These are phyloP conservation scores for Nepenthes gracilis DNA, from an alignment of 148 eudicot species.

Conservation along the genomic window DNA sequence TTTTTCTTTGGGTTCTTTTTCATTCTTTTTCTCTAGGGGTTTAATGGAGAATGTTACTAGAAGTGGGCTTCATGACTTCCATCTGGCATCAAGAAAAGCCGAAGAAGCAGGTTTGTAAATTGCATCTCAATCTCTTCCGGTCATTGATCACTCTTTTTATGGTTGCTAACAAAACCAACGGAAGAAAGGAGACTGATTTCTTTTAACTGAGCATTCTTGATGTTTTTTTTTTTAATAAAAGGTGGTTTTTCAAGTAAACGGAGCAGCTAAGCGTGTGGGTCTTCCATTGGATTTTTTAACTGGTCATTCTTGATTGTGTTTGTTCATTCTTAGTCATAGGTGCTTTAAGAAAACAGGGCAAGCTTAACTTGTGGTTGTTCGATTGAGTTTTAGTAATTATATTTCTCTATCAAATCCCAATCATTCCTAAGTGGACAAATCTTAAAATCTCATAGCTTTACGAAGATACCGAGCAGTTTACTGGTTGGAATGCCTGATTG, in stretches of 20 bases:
- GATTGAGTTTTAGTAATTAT: conserved; percentile 3
- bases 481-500: conserved; percentile 68
- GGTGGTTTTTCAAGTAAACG: too few relatives aligned
- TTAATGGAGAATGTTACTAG: conserved; percentile 42
- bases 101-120: conserved; percentile 70
- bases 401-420: not conserved
- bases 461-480: conserved; percentile 68
- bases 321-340: too few relatives aligned
- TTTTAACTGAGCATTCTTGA: not conserved
- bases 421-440: not conserved
- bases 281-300: too few relatives aligned
- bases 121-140: conserved; percentile 3
- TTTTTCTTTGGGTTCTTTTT: not conserved
- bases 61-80: conserved; percentile 39
- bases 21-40: conserved; percentile 9
- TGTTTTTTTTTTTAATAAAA: not conserved
- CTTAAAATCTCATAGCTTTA: conserved; percentile 25
- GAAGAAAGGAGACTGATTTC: not conserved
- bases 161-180: not conserved
- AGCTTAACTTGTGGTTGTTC: too few relatives aligned
- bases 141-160: not conserved
- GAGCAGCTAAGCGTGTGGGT: too few relatives aligned
- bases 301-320: too few relatives aligned
- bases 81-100: conserved; percentile 83
- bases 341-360: too few relatives aligned